A percentile compares a stretch with the other conserved stretches of the same genome.
Evolutionary conservation across 176 grass and related monocot genomes (phyloP).

Genomic region (Rhynchospora pubera): DNA sequence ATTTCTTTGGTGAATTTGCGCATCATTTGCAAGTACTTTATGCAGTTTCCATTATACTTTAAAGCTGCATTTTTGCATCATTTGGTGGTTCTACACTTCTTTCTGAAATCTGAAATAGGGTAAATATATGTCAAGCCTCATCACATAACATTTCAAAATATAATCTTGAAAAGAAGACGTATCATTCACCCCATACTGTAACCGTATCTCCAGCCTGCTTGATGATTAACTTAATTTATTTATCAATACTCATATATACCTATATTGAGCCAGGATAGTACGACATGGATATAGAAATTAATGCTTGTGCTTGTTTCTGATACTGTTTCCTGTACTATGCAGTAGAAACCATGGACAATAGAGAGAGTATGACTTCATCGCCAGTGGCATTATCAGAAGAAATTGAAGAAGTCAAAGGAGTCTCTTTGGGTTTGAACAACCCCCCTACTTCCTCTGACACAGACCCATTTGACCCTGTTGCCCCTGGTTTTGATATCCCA

Average conservation of each 20-base stretch:
- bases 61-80: neutral
- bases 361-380: neutral
- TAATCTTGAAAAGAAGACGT: neutral
- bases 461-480: neutral
- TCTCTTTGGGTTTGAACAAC: neutral
- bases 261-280: no score
- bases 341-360: neutral
- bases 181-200: no score
- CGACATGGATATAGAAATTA: no score
- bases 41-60: no score
- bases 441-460: neutral
- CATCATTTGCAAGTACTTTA: neutral
- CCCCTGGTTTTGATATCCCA: neutral
- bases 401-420: neutral
- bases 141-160: neutral
- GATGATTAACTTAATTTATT: no score
- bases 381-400: neutral
- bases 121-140: neutral
- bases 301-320: neutral
- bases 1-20: neutral
- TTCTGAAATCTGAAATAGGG: neutral
- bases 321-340: neutral
- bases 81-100: neutral
- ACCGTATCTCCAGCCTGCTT: no score
- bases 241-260: no score